Conservation (phyloP, 2,329 filamentous ascomycete species). For the Diaporthe capsici region DNA sequence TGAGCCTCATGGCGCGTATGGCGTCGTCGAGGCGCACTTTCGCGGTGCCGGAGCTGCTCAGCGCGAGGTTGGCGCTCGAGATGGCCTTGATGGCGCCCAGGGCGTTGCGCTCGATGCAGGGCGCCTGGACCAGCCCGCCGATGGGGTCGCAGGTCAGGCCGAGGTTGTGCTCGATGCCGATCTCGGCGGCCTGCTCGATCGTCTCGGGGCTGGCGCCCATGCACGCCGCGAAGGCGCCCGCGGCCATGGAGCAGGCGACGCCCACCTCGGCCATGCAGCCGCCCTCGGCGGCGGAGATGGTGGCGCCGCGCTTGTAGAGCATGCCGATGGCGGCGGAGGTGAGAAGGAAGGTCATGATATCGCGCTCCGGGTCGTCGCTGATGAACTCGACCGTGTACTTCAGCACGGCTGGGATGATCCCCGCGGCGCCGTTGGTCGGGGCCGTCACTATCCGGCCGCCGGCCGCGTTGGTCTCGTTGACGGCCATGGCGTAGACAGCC, state of each 20-base stretch:
- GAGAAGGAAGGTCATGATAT: conserved; percentile 63
- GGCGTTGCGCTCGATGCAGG: conserved; percentile 66
- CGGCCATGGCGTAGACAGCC: conserved; percentile 65
- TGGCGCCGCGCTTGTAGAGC: conserved; percentile 67
- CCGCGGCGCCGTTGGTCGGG: conserved; percentile 65
- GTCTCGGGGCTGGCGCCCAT: conserved; percentile 66
- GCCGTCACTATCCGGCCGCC: conserved; percentile 66
- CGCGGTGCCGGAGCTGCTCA: conserved; percentile 61
- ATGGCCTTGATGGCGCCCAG: conserved; percentile 66
- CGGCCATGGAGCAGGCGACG: conserved; percentile 66
- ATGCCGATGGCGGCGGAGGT: conserved; percentile 66
- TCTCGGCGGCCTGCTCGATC: conserved; percentile 66
- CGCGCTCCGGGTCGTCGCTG: conserved; percentile 64
- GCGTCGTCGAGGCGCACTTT: conserved; percentile 66
- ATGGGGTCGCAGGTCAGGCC: conserved; percentile 66
- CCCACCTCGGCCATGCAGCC: conserved; percentile 69
- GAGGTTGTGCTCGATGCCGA: conserved; percentile 67
- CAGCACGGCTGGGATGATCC: conserved; percentile 65
- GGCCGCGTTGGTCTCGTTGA: conserved; percentile 67
- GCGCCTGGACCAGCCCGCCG: conserved; percentile 64
- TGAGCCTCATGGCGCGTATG: conserved; percentile 65
- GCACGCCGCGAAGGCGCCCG: conserved; percentile 64
- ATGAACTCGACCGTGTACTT: conserved; percentile 66
- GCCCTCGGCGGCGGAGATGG: conserved; percentile 65
- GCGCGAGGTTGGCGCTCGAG: conserved; percentile 63